A percentile compares a stretch with the other conserved stretches of the same genome.
These are phyloP conservation scores for Haplosporangium sp. DNA, from an alignment of 371 early-diverging fungal genomes.

Conservation along the genomic window DNA sequence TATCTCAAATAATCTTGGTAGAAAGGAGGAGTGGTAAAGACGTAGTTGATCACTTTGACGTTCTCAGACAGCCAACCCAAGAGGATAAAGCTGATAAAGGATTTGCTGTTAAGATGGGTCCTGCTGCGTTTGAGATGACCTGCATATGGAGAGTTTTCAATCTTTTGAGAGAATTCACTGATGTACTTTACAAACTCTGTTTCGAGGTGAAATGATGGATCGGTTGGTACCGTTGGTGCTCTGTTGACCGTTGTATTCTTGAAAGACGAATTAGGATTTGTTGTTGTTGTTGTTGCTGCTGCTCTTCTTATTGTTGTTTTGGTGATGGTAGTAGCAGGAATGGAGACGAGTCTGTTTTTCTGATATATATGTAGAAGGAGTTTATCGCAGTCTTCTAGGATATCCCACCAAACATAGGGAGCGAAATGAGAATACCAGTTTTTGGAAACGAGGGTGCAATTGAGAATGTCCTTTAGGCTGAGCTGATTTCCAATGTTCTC, in stretches of 20 bases:
- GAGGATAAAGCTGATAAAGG: conserved; percentile 16
- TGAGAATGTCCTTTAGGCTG: background rate
- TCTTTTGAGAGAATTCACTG: background rate
- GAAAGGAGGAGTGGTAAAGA: no score
- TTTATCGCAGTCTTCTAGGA: conserved; percentile 13
- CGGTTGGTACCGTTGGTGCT: background rate
- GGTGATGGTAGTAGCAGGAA: no score
- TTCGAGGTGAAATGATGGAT: conserved; percentile 14
- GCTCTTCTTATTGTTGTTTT: no score
- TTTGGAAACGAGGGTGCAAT: conserved; percentile 16
- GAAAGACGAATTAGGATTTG: background rate
- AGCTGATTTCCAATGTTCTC: conserved; percentile 14
- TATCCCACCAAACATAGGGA: conserved; percentile 20
- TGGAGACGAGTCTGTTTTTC: no score
- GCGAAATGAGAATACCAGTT: conserved; percentile 13
- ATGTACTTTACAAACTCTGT: conserved; percentile 1
- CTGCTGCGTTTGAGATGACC: background rate
- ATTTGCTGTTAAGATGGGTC: background rate
- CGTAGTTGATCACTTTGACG: conserved; percentile 2
- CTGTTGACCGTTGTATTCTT: no score
- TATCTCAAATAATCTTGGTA: no score
- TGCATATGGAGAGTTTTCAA: background rate
- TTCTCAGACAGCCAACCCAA: conserved; percentile 16
- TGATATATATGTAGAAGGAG: background rate
- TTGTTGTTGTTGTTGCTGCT: background rate